phyloP scores from a whole-genome alignment of 495 filamentous ascomycete genomes.

The Penicillium odoratum region DNA sequence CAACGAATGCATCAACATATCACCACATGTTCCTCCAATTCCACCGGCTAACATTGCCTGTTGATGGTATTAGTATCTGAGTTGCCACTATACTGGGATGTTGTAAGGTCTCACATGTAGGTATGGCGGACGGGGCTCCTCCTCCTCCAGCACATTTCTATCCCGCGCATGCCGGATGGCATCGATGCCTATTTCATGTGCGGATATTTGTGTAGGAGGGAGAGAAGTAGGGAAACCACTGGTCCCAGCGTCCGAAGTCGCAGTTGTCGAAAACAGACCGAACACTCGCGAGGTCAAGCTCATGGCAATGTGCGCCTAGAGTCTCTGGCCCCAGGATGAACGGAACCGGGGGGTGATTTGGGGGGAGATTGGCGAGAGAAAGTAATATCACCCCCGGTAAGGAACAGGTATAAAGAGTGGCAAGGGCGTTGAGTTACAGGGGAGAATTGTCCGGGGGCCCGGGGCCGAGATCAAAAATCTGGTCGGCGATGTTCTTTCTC shows the following conservation, averaged over 20 bases:
- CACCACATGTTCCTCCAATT: slow-evolving; percentile 84
- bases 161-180: slow-evolving; percentile 17
- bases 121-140: slow-evolving; percentile 61
- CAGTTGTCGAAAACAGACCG: slow-evolving; percentile 44
- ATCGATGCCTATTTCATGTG: slow-evolving; percentile 3
- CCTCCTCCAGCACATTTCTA: slow-evolving; percentile 25
- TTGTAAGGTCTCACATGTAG: slow-evolving; percentile 55
- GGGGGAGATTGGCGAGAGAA: slow-evolving; percentile 16
- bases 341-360: slow-evolving; percentile 29
- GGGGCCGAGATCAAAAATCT: slow-evolving; percentile 36
- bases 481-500: slow-evolving; percentile 41
- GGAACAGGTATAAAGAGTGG: slow-evolving; percentile 21
- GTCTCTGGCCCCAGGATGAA: slow-evolving; percentile 33
- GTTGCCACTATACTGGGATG: not conserved
- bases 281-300: slow-evolving; percentile 48
- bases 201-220: not conserved
- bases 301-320: slow-evolving; percentile 41
- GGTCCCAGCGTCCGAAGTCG: slow-evolving; percentile 25
- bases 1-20: slow-evolving; percentile 98
- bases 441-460: slow-evolving; percentile 9
- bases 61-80: not conserved
- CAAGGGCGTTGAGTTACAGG: slow-evolving; percentile 18
- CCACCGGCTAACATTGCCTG: slow-evolving; percentile 96
- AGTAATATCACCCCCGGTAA: slow-evolving; percentile 21
- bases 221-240: not conserved